Base-by-base conservation (phyloP, 495 filamentous ascomycete genomes). In the Aspergillus carlsbadensis region DNA sequence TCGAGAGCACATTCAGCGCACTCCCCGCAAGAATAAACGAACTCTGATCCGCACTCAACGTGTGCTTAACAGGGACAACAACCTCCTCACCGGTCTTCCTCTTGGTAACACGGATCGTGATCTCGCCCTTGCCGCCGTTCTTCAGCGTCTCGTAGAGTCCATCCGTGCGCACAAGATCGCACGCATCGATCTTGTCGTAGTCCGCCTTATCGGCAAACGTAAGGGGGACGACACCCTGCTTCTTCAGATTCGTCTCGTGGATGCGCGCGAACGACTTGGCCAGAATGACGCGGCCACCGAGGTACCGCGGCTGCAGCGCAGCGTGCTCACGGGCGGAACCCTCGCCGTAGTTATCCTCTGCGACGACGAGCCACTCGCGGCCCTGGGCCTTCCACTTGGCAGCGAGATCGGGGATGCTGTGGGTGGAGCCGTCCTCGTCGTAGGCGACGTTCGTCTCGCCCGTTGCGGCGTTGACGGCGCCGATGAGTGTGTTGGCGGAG, bases 221-320 rank as follows among this genome's bases (percentile, higher is more conserved):
- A 57, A 98, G 74, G 0, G 94, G 94, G 18, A 97, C 91, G 14
- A 98, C 88, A 56, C 94, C 94, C 78, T 98, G 94, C 79, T 98
- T 98, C 86, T 98, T 98, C 29, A 98, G 76, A 74, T 98, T 98
- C 15, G 94, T 96, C 80, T 98, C 95, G 76, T 98, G 94, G 71
- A 98, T 98, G 40, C 94, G 82, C 3, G 94, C 94, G 69, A 98
- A 98, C 67, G 80, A 86, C 81, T 98, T 98, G 52, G 87, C 80
- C 21, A 98, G 83, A 42, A 98, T 90, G 62, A 96, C 73, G 14
- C 93, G 79, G 33, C 90, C 91, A 47, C 94, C 94, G 0, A 98
- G 84, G 71, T 94, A 98, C 1, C 94, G 79, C 11, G 94, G 94
- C 71, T 98, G 94, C 45, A 98, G 79, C n/a, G 94, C 94, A 6